These are phyloP conservation scores for Fusarium odoratissimum DNA, from an alignment of 2,329 filamentous ascomycete species.

Conservation along the genomic window DNA sequence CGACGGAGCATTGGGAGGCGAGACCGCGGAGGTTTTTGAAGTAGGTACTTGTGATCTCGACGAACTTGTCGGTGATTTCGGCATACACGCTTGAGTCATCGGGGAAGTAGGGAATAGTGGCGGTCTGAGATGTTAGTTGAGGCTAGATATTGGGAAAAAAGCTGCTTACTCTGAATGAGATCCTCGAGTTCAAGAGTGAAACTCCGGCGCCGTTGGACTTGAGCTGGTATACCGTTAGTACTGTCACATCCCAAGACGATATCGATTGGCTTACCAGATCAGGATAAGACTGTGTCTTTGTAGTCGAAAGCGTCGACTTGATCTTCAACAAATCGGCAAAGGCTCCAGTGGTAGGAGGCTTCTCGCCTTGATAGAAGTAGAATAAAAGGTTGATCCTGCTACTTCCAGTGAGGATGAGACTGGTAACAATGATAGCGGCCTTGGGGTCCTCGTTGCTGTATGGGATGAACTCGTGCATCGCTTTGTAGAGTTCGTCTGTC, in stretches of 20 bases:
- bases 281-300: slow-evolving; percentile 4
- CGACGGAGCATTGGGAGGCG: slow-evolving; percentile 23
- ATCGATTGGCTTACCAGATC: not conserved
- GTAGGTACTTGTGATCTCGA: not conserved
- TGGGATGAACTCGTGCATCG: slow-evolving; percentile 15
- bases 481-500: slow-evolving; percentile 12
- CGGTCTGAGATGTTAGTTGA: not conserved
- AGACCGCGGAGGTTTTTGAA: slow-evolving; percentile 6
- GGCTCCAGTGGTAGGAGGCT: slow-evolving; percentile 11
- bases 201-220: slow-evolving; percentile 14
- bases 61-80: slow-evolving; percentile 10
- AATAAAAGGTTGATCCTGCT: not conserved
- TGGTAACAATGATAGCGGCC: slow-evolving; percentile 1
- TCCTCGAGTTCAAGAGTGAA: slow-evolving; percentile 15
- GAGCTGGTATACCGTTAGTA: not conserved
- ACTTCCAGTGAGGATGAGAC: not conserved
- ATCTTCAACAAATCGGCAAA: slow-evolving; percentile 29
- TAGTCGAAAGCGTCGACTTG: not conserved
- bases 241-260: rapidly evolving
- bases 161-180: slow-evolving; percentile 16
- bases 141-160: rapidly evolving
- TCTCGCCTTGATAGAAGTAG: slow-evolving; percentile 20
- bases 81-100: not conserved
- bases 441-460: slow-evolving; percentile 20
- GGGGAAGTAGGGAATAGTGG: slow-evolving; percentile 11